These are phyloP conservation scores for Dryadomyces quercivorus DNA, from an alignment of 2,329 filamentous ascomycete genomes.

Conservation along the genomic window DNA sequence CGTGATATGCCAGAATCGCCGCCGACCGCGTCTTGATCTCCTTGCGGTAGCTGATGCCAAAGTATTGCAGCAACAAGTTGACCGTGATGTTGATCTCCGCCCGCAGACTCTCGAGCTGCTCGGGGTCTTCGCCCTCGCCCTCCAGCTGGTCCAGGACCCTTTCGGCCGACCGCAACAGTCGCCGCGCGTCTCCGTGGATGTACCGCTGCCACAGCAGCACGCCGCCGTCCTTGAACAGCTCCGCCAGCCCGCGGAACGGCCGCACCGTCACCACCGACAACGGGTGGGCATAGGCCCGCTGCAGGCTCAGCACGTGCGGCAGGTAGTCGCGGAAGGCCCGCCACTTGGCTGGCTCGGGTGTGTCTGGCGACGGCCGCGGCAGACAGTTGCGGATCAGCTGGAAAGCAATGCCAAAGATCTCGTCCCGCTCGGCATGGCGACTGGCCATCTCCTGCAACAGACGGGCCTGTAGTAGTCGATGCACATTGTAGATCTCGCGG, in stretches of 20 bases:
- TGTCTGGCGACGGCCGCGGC: constrained; percentile 9
- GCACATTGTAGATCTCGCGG: constrained; percentile 8
- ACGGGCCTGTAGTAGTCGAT: constrained; percentile 8
- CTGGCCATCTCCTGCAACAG: constrained; percentile 8
- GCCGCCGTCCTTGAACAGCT: constrained; percentile 12
- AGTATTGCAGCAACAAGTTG: constrained; percentile 11
- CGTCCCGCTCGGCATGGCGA: constrained; percentile 4
- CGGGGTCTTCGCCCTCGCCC: not conserved
- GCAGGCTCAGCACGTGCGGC: constrained; percentile 10
- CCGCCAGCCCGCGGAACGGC: constrained; percentile 8
- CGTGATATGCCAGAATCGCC: constrained; percentile 7
- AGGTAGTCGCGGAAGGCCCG: constrained; percentile 10
- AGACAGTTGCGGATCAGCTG: constrained; percentile 9
- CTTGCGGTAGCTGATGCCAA: constrained; percentile 11
- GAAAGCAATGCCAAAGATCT: constrained; percentile 9
- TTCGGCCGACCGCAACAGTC: constrained; percentile 9
- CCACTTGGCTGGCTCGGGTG: constrained; percentile 9
- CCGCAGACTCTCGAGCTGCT: constrained; percentile 1
- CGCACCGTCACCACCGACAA: constrained; percentile 9
- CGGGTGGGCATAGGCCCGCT: constrained; percentile 9
- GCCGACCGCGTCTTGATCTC: constrained; percentile 8
- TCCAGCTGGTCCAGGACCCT: constrained; percentile 6
- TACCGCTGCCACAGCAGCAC: constrained; percentile 11
- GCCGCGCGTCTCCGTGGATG: constrained; percentile 8
- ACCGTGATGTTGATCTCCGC: constrained; percentile 9